Conservation (phyloP, 1,139 yeast genomes). For the Oligophagozyma castellii region DNA sequence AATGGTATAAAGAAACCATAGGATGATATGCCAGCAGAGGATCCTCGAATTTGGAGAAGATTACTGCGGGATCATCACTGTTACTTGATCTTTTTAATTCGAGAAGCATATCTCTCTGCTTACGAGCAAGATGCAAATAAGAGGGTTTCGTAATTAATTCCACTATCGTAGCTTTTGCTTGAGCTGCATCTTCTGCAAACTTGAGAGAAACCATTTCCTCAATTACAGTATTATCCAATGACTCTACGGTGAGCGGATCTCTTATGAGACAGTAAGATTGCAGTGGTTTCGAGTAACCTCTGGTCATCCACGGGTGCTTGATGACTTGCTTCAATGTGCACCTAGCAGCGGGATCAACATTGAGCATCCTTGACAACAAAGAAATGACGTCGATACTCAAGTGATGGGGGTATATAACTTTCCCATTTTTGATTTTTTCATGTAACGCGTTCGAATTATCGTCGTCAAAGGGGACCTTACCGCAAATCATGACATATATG, state of each 20-base stretch:
- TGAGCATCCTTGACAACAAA: constrained; percentile 72
- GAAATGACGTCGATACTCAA: constrained; percentile 69
- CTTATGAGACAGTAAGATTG: constrained; percentile 62
- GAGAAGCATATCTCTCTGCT: constrained; percentile 10
- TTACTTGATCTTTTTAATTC: not conserved
- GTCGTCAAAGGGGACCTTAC: constrained; percentile 97
- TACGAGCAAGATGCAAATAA: constrained; percentile 34
- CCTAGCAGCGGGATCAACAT: constrained; percentile 71
- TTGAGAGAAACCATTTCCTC: constrained; percentile 70
- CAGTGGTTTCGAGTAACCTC: constrained; percentile 55
- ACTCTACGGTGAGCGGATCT: constrained; percentile 50
- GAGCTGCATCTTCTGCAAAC: constrained; percentile 50
- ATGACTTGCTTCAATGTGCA: constrained; percentile 68
- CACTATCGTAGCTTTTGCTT: constrained; percentile 44
- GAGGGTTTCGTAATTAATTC: constrained; percentile 48
- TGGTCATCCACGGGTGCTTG: constrained; percentile 86
- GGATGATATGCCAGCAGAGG: constrained; percentile 92
- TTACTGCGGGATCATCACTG: not conserved
- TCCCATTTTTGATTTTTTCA: constrained; percentile 83
- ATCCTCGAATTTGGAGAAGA: constrained; percentile 33
- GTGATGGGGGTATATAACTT: constrained; percentile 77
- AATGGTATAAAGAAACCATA: constrained; percentile 64
- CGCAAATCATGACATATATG: constrained; percentile 82
- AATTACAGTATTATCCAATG: constrained; percentile 51
- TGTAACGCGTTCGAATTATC: constrained; percentile 83